phyloP scores from a whole-genome alignment of 2,329 filamentous ascomycete genomes.

The Exophiala oligosperma region DNA sequence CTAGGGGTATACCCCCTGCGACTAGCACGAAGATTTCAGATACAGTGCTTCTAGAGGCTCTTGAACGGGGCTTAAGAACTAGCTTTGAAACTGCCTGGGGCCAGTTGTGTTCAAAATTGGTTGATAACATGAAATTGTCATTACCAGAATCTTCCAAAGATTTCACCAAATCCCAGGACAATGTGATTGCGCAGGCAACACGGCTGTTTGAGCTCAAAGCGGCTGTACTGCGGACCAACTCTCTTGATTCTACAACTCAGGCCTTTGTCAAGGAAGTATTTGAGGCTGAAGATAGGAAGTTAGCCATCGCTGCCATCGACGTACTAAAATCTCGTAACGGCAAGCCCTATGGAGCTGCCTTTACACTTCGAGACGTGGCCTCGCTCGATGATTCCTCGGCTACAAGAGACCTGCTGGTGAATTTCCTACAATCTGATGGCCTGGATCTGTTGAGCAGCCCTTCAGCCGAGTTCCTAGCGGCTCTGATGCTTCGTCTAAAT shows the following conservation, averaged over 20 bases:
- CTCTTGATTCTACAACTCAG: neutral
- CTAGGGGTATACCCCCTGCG: slow-evolving; percentile 52
- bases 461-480: slow-evolving; percentile 66
- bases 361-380: slow-evolving; percentile 56
- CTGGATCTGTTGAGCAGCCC: slow-evolving; percentile 64
- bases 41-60: slow-evolving; percentile 40
- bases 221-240: slow-evolving; percentile 1
- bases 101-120: slow-evolving; percentile 60
- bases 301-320: slow-evolving; percentile 50
- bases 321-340: slow-evolving; percentile 57
- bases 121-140: slow-evolving; percentile 68
- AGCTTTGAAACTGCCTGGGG: slow-evolving; percentile 63
- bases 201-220: slow-evolving; percentile 66
- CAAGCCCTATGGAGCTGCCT: slow-evolving; percentile 66
- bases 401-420: slow-evolving; percentile 39
- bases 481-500: slow-evolving; percentile 58
- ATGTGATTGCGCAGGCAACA: slow-evolving; percentile 64
- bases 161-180: slow-evolving; percentile 69
- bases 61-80: slow-evolving; percentile 34
- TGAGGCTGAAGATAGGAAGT: slow-evolving; percentile 25
- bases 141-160: slow-evolving; percentile 80
- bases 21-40: slow-evolving; percentile 40
- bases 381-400: slow-evolving; percentile 35
- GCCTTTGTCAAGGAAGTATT: slow-evolving; percentile 20
- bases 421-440: slow-evolving; percentile 58